phyloP scores from a whole-genome alignment of 1,284 basidiomycete genomes.

The Sanghuangporus sanghuang region DNA sequence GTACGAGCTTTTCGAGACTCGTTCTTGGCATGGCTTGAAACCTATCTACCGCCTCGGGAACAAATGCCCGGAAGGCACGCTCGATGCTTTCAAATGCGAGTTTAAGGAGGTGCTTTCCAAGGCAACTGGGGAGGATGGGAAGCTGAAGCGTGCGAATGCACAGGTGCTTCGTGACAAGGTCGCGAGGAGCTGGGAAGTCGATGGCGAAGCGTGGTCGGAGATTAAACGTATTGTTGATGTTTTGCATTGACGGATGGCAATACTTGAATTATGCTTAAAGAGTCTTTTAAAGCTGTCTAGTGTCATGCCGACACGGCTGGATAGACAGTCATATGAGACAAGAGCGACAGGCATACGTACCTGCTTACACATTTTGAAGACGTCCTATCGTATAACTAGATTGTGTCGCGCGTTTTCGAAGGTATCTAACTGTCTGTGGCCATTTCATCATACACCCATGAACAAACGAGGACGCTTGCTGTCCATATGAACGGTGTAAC shows the following conservation, averaged over 20 bases:
- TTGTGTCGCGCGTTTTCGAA: too few species aligned
- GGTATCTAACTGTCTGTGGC: too few species aligned
- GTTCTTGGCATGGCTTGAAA: slow-evolving; percentile 21
- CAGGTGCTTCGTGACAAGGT: not conserved
- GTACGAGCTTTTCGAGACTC: slow-evolving; percentile 27
- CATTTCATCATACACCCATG: not conserved
- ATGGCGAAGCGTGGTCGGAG: slow-evolving; percentile 1
- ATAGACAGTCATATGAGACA: too few species aligned
- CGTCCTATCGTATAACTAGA: too few species aligned
- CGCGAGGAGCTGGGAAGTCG: slow-evolving; percentile 2
- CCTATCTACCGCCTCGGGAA: slow-evolving; percentile 15
- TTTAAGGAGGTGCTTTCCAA: not conserved
- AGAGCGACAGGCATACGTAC: too few species aligned
- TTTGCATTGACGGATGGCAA: not conserved
- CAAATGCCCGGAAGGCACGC: slow-evolving; percentile 2
- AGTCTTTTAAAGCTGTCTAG: not conserved
- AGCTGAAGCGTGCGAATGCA: slow-evolving; percentile 5
- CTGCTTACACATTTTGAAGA: too few species aligned
- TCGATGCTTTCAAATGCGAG: slow-evolving; percentile 2
- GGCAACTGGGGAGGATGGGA: slow-evolving; percentile 1
- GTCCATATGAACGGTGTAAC: not conserved
- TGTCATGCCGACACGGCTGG: too few species aligned
- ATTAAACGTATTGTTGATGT: not conserved
- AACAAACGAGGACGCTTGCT: not conserved
- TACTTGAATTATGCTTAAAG: not conserved